A percentile compares a stretch with the other conserved stretches of the same genome.
These are phyloP conservation scores for Penicillium brasilianum DNA, from an alignment of 2,329 filamentous ascomycete species.

Conservation along the genomic window DNA sequence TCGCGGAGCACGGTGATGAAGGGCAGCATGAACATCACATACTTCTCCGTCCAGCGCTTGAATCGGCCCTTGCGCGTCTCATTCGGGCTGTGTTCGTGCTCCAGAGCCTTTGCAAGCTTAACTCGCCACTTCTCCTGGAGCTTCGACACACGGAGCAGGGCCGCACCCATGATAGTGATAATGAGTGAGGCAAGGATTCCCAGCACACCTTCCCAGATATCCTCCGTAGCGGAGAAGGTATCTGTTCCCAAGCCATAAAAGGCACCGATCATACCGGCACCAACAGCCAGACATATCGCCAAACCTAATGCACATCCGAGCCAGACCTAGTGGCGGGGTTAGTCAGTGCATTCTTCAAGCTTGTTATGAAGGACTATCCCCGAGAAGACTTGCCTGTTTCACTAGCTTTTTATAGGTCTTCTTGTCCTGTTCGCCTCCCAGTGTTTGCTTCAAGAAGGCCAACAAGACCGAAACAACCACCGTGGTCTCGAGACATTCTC, in stretches of 20 bases:
- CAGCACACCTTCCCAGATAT: conserved; percentile 83
- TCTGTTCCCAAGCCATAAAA: conserved; percentile 74
- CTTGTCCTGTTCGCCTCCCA: conserved; percentile 68
- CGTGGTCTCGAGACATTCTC: conserved; percentile 80
- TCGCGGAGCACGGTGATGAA: conserved; percentile 88
- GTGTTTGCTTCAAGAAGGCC: conserved; percentile 81
- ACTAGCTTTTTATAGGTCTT: conserved; percentile 70
- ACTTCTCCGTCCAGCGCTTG: conserved; percentile 73
- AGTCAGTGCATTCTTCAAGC: neutral
- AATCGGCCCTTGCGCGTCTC: conserved; percentile 53
- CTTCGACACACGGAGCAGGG: conserved; percentile 79
- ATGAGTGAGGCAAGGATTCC: conserved; percentile 75
- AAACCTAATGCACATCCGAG: conserved; percentile 69
- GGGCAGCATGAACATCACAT: conserved; percentile 83
- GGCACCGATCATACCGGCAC: conserved; percentile 70
- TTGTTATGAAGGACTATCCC: neutral
- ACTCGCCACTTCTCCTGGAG: conserved; percentile 84
- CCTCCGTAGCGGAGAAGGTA: conserved; percentile 70
- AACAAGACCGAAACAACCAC: conserved; percentile 88
- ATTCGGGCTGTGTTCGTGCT: conserved; percentile 48
- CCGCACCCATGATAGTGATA: conserved; percentile 81
- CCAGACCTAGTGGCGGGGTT: conserved; percentile 58
- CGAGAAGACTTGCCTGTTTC: conserved; percentile 53
- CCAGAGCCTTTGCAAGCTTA: conserved; percentile 73
- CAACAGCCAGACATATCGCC: conserved; percentile 68